phyloP scores from a whole-genome alignment of 225 moss, liverwort and hornwort species.

The Pseudisothecium myosuroides region DNA sequence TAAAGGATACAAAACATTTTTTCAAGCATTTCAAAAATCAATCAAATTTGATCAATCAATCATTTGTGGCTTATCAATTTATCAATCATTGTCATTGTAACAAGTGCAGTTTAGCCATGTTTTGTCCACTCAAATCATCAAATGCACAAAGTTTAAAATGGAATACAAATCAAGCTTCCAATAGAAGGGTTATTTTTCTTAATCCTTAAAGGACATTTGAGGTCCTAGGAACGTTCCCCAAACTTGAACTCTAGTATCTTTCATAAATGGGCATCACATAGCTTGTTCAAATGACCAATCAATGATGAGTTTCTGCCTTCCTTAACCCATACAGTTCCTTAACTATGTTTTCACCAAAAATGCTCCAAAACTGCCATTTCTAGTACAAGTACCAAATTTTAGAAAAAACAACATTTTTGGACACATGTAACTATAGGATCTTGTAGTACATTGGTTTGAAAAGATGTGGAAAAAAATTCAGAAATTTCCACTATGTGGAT shows the following conservation, averaged over 20 bases:
- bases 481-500: too few relatives aligned
- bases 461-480: too few relatives aligned
- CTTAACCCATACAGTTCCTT: too few relatives aligned
- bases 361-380: too few relatives aligned
- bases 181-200: too few relatives aligned
- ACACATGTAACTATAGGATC: too few relatives aligned
- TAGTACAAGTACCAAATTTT: too few relatives aligned
- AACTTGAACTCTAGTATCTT: fast-evolving
- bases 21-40: fast-evolving
- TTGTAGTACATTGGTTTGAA: too few relatives aligned
- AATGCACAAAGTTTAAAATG: not conserved
- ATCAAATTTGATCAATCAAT: not conserved
- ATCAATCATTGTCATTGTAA: too few relatives aligned
- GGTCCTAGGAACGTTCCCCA: fast-evolving
- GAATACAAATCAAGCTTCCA: not conserved
- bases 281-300: not conserved
- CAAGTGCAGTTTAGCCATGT: fast-evolving
- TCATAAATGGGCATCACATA: not conserved
- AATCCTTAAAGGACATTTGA: not conserved
- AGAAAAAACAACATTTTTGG: too few relatives aligned
- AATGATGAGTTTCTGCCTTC: not conserved
- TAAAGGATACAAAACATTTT: not conserved
- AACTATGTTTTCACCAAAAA: too few relatives aligned
- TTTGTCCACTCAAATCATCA: fast-evolving
- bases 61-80: not conserved